Evolutionary conservation across 148 eudicot genomes (phyloP).

Genomic region (Rheum nobile): DNA sequence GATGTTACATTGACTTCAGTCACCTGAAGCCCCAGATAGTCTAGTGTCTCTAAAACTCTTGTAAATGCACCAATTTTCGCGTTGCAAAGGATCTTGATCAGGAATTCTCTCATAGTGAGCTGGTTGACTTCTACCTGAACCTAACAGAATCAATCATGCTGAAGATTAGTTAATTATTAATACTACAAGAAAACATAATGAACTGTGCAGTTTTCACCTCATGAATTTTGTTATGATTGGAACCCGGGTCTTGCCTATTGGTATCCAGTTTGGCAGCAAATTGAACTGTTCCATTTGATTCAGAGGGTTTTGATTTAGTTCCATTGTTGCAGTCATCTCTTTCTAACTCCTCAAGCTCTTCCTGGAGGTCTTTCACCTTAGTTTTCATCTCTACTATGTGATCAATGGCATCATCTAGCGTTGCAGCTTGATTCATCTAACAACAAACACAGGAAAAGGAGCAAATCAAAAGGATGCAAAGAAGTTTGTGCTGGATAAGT

Average conservation of each 20-base stretch:
- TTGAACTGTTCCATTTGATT: not conserved
- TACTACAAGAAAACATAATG: not conserved
- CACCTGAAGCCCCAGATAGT: conserved; percentile 37
- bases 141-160: not conserved
- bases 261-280: not conserved
- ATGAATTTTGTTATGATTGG: not conserved
- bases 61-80: conserved; percentile 37
- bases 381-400: conserved; percentile 56
- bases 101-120: conserved; percentile 38
- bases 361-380: conserved; percentile 21
- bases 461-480: not conserved
- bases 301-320: conserved; percentile 6
- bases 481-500: not conserved
- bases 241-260: not conserved
- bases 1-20: conserved; percentile 49
- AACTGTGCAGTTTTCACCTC: not conserved
- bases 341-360: conserved; percentile 33
- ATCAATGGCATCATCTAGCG: conserved; percentile 61
- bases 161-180: not conserved
- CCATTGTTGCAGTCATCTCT: conserved; percentile 18
- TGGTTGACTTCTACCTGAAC: conserved; percentile 44
- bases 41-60: conserved; percentile 42
- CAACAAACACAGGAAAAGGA: not conserved
- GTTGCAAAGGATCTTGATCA: conserved; percentile 31
- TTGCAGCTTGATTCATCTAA: conserved; percentile 65